Conservation (phyloP, 257 asterid genomes). For the Datura wrightii region DNA sequence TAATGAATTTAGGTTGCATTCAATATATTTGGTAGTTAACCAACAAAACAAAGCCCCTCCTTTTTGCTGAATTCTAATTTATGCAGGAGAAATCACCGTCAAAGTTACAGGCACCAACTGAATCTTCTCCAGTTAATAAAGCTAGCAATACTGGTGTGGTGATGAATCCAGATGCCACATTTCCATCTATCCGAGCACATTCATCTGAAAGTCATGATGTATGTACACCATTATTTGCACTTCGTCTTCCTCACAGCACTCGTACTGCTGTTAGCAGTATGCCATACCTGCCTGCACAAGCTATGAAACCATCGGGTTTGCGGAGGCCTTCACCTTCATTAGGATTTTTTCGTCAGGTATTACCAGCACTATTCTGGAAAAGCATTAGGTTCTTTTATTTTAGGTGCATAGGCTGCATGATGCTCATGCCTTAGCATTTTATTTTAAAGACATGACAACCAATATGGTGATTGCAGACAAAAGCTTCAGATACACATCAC, state of each 20-base stretch:
- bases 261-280: conserved; percentile 40
- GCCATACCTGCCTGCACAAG: conserved; percentile 49
- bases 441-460: background rate
- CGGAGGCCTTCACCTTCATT: conserved; percentile 97
- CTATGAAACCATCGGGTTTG: conserved; percentile 75
- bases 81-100: conserved; percentile 55
- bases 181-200: conserved; percentile 41
- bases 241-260: conserved; percentile 47
- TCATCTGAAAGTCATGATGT: conserved; percentile 47
- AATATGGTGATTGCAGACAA: conserved; percentile 63
- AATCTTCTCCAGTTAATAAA: conserved; percentile 44
- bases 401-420: conserved; percentile 34
- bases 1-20: conserved; percentile 7
- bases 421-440: background rate
- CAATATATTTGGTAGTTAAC: conserved; percentile 1
- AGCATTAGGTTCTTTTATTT: conserved; percentile 28
- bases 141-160: conserved; percentile 45
- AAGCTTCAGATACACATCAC: conserved; percentile 50
- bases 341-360: conserved; percentile 88
- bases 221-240: conserved; percentile 36
- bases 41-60: conserved; percentile 8
- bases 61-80: conserved; percentile 19
- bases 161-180: conserved; percentile 44
- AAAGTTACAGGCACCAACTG: conserved; percentile 44
- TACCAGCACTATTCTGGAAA: conserved; percentile 20